Percentiles rank a stretch among this genome's conserved stretches.
phyloP scores from a whole-genome alignment of 768 basidiomycete species.

The Tubosaeta sp. region DNA sequence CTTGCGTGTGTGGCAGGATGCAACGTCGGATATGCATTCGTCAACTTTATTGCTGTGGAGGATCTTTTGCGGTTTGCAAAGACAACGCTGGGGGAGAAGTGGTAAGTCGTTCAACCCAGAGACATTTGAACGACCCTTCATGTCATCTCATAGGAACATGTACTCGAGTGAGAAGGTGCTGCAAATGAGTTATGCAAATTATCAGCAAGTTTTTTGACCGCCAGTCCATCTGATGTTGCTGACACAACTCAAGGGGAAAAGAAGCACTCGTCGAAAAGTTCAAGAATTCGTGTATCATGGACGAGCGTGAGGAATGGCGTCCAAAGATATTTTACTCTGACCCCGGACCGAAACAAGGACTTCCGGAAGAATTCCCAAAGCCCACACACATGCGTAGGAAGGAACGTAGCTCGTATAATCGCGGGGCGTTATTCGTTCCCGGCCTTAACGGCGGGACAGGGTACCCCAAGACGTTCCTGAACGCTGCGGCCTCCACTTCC shows the following conservation, averaged over 20 bases:
- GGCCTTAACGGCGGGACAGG: conserved; percentile 28
- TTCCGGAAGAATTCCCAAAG: conserved; percentile 76
- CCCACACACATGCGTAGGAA: conserved; percentile 79
- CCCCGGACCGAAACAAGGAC: conserved; percentile 64
- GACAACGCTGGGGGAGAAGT: conserved; percentile 72
- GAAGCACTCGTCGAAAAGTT: conserved; percentile 89
- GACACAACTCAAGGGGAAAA: conserved; percentile 57
- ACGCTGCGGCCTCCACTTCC: conserved; percentile 11
- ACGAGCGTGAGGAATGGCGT: conserved; percentile 76
- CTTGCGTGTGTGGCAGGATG: conserved; percentile 45
- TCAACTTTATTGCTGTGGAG: conserved; percentile 80
- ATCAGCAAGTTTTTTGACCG: conserved; percentile 60
- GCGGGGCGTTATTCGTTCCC: conserved; percentile 66
- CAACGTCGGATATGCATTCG: conserved; percentile 82
- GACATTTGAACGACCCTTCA: conserved; percentile 2
- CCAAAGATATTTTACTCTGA: conserved; percentile 82
- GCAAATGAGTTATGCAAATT: conserved; percentile 90
- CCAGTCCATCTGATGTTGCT: conserved; percentile 4
- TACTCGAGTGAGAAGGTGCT: conserved; percentile 88
- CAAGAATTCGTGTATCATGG: conserved; percentile 89
- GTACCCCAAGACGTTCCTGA: conserved; percentile 28
- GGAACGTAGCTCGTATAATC: conserved; percentile 77
- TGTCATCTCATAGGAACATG: conserved; percentile 62
- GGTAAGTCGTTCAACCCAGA: conserved; percentile 41
- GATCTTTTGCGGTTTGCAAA: conserved; percentile 76